Evolutionary conservation across 2,329 filamentous ascomycete genomes (phyloP), one percentile per base, ranked within the genome.

Genomic region (Macrophomina phaseolina): DNA sequence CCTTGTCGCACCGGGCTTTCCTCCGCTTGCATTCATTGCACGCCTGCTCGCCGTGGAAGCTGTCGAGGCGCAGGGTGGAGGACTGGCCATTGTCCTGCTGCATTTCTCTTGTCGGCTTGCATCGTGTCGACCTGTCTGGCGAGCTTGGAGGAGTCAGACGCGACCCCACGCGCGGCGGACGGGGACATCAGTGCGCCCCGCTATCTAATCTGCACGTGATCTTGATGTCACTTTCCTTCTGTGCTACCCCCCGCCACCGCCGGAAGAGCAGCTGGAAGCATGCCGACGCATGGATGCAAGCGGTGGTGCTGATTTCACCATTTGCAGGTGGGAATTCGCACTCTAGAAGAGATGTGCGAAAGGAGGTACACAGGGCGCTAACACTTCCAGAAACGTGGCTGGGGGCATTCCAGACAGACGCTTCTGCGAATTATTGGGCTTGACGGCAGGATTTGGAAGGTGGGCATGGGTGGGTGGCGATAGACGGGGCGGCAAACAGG

Each of bases 81-180:
- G 58, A 62, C 32, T 62, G 58, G 42, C 58, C 58, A 62, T 62
- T 62, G 42, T 62, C 58, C 46, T 62, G 58, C 32, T 62, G 58
- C 58, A 62, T 62, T 7, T 23, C 58, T 62, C n/a, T 18, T 45
- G 28, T 11, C 42, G 12, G 58, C 30, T 49, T 28, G 58, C 58
- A 62, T 61, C 45, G 28, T 61, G 48, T 9, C 42, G 28, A 38
- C 42, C 46, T 23, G 40, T 45, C 42, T 58, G 53, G 36, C 42
- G 53, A 58, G 12, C 18, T 11, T 7, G 16, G 52, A 12, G 40
- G 32, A 18, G 42, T 45, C 40, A 23, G 55, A 28, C 55, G 14
- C 38, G 56, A 28, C 58, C 58, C 58, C 58, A 55, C 52, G 34
- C 42, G 11, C 11, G 16, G 9, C 42, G 5, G 11, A 45, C 40